These are phyloP conservation scores for Astrephomene gubernaculifera DNA, from an alignment of 139 green algal species.

Conservation along the genomic window DNA sequence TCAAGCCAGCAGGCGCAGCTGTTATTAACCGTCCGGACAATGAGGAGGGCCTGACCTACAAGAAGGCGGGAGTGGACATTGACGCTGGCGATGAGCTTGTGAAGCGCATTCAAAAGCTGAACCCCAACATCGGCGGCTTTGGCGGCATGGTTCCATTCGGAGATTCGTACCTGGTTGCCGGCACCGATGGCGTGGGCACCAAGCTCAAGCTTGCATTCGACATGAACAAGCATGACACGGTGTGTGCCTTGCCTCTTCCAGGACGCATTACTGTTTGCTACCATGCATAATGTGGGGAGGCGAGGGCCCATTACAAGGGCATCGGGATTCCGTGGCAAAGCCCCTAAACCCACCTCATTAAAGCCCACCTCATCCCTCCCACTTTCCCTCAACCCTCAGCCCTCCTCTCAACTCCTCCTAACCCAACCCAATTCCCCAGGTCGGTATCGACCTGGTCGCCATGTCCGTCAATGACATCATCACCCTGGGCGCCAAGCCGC, in stretches of 20 bases:
- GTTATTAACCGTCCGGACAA: conserved; percentile 25
- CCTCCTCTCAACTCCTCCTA: too few relatives aligned
- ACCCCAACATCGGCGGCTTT: conserved; percentile 95
- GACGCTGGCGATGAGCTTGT: conserved; percentile 98
- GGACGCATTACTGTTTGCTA: too few relatives aligned
- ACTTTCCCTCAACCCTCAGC: too few relatives aligned
- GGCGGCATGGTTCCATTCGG: conserved; percentile 96
- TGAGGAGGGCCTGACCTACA: conserved; percentile 81
- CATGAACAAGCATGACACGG: conserved; percentile 96
- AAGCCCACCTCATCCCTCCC: too few relatives aligned
- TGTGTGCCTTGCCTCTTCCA: too few relatives aligned
- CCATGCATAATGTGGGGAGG: too few relatives aligned
- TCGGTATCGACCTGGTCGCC: conserved; percentile 96
- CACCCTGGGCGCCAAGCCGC: conserved; percentile 90
- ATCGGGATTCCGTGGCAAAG: too few relatives aligned
- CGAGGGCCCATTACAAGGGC: too few relatives aligned
- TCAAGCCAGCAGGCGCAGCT: conserved; percentile 6
- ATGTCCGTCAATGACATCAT: conserved; percentile 99
- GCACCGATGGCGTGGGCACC: conserved; percentile 97
- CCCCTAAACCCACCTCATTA: too few relatives aligned
- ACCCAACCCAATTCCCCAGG: too few relatives aligned
- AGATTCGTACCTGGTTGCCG: conserved; percentile 95
- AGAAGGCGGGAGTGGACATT: conserved; percentile 96
- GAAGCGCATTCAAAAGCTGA: conserved; percentile 91
- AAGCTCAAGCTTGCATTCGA: conserved; percentile 99